These are phyloP conservation scores for Zizania latifolia DNA, from an alignment of 176 grass and related monocot species.

Conservation along the genomic window DNA sequence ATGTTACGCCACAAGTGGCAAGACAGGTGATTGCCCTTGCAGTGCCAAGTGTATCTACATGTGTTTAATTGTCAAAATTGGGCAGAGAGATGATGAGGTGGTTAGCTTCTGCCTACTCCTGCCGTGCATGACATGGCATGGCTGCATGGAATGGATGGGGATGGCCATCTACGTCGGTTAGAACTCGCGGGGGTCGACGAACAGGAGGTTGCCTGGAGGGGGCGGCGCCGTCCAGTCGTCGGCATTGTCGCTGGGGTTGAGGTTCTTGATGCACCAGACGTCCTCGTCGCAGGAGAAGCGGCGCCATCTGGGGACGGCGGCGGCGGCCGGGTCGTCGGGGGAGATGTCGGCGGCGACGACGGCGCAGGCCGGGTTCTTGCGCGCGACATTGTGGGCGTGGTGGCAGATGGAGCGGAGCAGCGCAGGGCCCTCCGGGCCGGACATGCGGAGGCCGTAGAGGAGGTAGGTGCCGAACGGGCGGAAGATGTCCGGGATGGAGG, in stretches of 20 bases:
- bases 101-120: constrained; percentile 33
- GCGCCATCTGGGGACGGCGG: constrained; percentile 55
- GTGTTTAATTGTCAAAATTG: constrained; percentile 39
- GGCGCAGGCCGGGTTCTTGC: constrained; percentile 39
- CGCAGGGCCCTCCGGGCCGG: constrained; percentile 34
- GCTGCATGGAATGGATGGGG: neutral
- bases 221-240: constrained; percentile 35
- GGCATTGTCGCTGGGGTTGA: neutral
- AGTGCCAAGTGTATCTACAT: constrained; percentile 33
- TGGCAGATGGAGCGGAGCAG: constrained; percentile 54
- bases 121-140: neutral
- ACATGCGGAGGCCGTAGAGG: constrained; percentile 61
- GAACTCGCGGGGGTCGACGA: constrained; percentile 72
- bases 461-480: constrained; percentile 64
- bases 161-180: constrained; percentile 36
- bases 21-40: constrained; percentile 34
- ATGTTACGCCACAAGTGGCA: constrained; percentile 21
- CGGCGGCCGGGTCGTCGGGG: constrained; percentile 35
- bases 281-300: constrained; percentile 78
- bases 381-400: constrained; percentile 54
- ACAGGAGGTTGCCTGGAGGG: constrained; percentile 25
- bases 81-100: constrained; percentile 16
- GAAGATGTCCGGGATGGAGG: constrained; percentile 68
- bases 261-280: constrained; percentile 69
- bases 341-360: constrained; percentile 51